Base-by-base conservation (phyloP, 129 eudicot species). In the Glebionis coronaria region DNA sequence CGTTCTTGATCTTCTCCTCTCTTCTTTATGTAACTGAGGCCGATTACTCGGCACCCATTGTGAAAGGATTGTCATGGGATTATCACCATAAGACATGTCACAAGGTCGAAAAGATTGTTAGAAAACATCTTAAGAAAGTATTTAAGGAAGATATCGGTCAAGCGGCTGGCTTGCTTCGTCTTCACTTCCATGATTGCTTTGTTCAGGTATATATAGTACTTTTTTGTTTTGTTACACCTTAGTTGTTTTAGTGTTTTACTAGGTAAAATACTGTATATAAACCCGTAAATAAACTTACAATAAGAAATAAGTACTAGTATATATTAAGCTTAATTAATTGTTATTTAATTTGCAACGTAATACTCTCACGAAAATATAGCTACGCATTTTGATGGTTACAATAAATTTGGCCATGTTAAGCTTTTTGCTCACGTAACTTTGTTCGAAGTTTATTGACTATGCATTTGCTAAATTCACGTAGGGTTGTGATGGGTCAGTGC, bases 141-240 rank as follows among this genome's bases (percentile, higher is more conserved):
- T 86, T 86, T 56, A 47, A 74, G 63, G 71, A 72, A 9, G 88
- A 86, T 60, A 70, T 80, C 2, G 81, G 83, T 20, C 88, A 81
- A 60, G 88, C 92, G 15, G 92, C 88, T 5, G 92, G 92, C 63
- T 78, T 86, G 83, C 92, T 85, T 63, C 84, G 90, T 45, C 82
- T 85, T 47, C 90, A 85, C 14, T 85, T 85, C 59, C 91, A 85
- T 9, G 92, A 86, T 59, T 86, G 92, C 77, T 86, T 86, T 20
- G 92, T 86, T 35, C 86, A 82, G 88, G 92, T 85, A 53, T 27
- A 52, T 21, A 14, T 49, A 31, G 42, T 8, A 35, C 42, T 6
- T 8, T 35, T 35, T 35, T 4, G 38, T 4, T 29, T 29, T 29
- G 5, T 29, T 29, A 35, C 42, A 35, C 1, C 38, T 29, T 29